These are phyloP conservation scores for Phanerochaete sordida DNA, from an alignment of 768 basidiomycete species.

Conservation along the genomic window DNA sequence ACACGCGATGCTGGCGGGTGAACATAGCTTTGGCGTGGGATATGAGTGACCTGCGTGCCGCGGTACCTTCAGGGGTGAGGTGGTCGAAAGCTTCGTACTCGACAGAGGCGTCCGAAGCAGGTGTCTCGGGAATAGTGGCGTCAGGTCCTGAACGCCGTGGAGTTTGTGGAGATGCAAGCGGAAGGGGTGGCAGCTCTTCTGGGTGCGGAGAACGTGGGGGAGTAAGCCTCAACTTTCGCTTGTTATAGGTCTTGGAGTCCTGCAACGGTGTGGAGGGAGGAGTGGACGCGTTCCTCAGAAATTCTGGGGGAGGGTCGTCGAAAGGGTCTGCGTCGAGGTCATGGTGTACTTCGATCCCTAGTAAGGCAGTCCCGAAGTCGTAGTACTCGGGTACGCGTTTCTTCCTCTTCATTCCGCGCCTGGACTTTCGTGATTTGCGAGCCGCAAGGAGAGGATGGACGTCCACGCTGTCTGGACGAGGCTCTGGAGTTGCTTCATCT, in stretches of 20 bases:
- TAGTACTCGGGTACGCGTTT: neutral
- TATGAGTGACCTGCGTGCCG: neutral
- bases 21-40: neutral
- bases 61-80: neutral
- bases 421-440: neutral
- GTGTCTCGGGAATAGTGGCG: too few relatives aligned
- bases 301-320: neutral
- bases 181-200: too few relatives aligned
- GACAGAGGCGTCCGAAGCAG: too few relatives aligned
- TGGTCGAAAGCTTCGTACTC: neutral
- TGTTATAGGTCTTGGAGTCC: too few relatives aligned
- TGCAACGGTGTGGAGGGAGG: neutral
- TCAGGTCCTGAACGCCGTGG: too few relatives aligned
- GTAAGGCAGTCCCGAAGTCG: neutral
- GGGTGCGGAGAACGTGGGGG: too few relatives aligned
- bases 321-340: neutral
- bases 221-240: too few relatives aligned
- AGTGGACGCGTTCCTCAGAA: neutral
- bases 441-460: neutral
- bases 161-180: too few relatives aligned
- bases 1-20: neutral
- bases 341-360: neutral
- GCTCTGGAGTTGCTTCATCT: too few relatives aligned
- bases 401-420: neutral
- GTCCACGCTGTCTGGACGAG: too few relatives aligned